Base-by-base conservation (phyloP, 345 rosid genomes). In the Adansonia digitata region DNA sequence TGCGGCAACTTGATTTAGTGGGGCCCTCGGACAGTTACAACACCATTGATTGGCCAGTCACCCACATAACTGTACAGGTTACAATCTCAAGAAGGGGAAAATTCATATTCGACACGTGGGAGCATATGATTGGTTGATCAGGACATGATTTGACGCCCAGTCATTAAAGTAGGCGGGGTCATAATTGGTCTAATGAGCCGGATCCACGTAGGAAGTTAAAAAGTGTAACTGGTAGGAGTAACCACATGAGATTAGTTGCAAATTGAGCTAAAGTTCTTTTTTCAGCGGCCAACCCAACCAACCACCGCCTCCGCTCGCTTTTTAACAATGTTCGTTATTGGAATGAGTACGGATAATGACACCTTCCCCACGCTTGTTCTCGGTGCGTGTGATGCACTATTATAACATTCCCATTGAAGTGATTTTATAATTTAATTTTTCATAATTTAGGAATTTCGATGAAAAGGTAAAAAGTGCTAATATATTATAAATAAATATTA, bases 21-120 rank as follows among this genome's bases (percentile, higher is more conserved):
- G 82, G 49, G 35, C 75, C 78, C 77, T 0, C 0, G 27, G 52
- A 18, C 18, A 37, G 68, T 75, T 80, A 40, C 75, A 61, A 49
- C 75, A 48, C 74, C 66, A n/a, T 55, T 75, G 59, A 84, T 80
- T 82, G 76, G 81, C 63, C 80, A 61, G 81, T 31, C 76, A 75
- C 79, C 83, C 4, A 77, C 75, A 84, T 73, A 62, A 77, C 77
- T 84, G 84, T 46, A 67, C 73, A 48, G 82, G 80, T 75, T 80
- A 78, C 20, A 66, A 77, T 86, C 70, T 80, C 79, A 37, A 53
- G 48, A 14, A 34, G 29, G 45, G 2, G 72, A 6, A 22, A 75
- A 57, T 10, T 7, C 24, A 17, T 72, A 31, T 13, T 2, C 62
- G 0, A 22, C 27, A 78, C 80, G 66, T 78, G 81, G 59, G 64